These are phyloP conservation scores for Mycena sp. DNA, from an alignment of 1,284 basidiomycete species.

Conservation along the genomic window DNA sequence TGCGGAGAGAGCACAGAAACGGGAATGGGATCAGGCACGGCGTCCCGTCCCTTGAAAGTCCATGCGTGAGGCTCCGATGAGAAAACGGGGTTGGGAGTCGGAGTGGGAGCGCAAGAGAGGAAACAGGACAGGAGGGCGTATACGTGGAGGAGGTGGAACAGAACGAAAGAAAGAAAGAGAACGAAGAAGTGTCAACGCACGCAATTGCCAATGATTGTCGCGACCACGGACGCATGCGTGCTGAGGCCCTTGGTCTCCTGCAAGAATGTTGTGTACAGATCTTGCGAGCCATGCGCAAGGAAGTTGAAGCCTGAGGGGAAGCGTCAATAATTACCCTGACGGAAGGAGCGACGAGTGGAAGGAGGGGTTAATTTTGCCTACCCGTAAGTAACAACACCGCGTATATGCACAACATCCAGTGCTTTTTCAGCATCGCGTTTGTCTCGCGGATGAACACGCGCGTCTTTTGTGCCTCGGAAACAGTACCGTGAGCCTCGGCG, in stretches of 20 bases:
- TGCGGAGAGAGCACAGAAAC: slow-evolving; percentile 3
- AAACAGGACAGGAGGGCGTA: slow-evolving; percentile 1
- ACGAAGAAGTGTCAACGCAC: slow-evolving; percentile 50
- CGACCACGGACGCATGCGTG: slow-evolving; percentile 73
- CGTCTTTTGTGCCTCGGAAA: slow-evolving; percentile 60
- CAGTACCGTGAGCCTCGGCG: slow-evolving; percentile 53
- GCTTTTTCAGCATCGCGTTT: slow-evolving; percentile 79
- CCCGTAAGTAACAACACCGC: slow-evolving; percentile 82
- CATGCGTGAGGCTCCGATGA: slow-evolving; percentile 9
- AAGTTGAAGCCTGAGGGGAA: slow-evolving; percentile 85
- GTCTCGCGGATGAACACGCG: slow-evolving; percentile 80
- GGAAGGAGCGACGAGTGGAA: not conserved
- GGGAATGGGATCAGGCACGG: slow-evolving; percentile 8
- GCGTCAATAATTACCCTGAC: slow-evolving; percentile 6
- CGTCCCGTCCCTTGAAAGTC: slow-evolving; percentile 9
- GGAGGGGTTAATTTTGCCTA: slow-evolving; percentile 41
- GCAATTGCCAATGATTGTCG: slow-evolving; percentile 92
- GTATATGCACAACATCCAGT: slow-evolving; percentile 91
- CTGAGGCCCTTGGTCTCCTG: slow-evolving; percentile 68
- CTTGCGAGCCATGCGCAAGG: slow-evolving; percentile 87
- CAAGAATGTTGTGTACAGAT: slow-evolving; percentile 86
- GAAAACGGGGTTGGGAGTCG: slow-evolving; percentile 7
- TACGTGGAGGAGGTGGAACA: not conserved
- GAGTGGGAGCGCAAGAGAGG: slow-evolving; percentile 8
- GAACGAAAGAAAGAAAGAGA: slow-evolving; percentile 31